Percentiles rank a stretch among this genome's conserved stretches.
These are phyloP conservation scores for Ganoderma lucidum DNA, from an alignment of 1,284 basidiomycete genomes.

Conservation along the genomic window DNA sequence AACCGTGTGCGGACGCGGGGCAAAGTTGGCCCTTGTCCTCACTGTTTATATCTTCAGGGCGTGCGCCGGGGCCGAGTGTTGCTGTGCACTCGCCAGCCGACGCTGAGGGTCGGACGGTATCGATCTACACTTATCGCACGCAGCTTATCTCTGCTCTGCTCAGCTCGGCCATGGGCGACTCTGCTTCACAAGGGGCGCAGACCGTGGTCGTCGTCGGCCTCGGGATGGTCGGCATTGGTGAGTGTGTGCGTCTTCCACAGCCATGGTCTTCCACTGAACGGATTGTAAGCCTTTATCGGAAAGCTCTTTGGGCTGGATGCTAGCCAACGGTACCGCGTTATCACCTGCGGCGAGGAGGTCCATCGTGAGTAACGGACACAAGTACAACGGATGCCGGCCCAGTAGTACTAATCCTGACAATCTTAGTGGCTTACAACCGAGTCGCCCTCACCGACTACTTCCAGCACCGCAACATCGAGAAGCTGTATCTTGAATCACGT, in stretches of 20 bases:
- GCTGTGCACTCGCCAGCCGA: not conserved
- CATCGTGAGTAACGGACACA: slow-evolving; percentile 44
- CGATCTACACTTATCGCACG: not conserved
- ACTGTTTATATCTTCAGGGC: not conserved
- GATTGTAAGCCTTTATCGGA: slow-evolving; percentile 63
- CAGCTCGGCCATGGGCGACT: not conserved
- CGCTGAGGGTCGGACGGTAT: not conserved
- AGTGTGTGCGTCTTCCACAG: slow-evolving; percentile 22
- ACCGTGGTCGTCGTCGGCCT: slow-evolving; percentile 65
- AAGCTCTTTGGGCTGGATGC: slow-evolving; percentile 68
- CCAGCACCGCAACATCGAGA: slow-evolving; percentile 67
- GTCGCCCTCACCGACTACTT: slow-evolving; percentile 74
- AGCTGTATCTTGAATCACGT: slow-evolving; percentile 71
- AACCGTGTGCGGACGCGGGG: not conserved
- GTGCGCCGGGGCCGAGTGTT: not conserved
- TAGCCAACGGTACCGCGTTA: slow-evolving; percentile 55
- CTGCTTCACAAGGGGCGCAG: slow-evolving; percentile 15
- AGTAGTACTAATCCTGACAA: not conserved
- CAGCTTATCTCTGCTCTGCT: not conserved
- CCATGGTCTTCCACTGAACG: not conserved
- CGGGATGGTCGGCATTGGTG: slow-evolving; percentile 76
- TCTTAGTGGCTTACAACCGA: slow-evolving; percentile 53
- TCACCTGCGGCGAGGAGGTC: slow-evolving; percentile 69
- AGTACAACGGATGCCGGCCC: no score
- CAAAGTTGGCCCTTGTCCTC: not conserved